Evolutionary conservation across 2,329 filamentous ascomycete species (phyloP), one percentile per base, ranked within the genome.

Genomic region (Diaporthe batatas): DNA sequence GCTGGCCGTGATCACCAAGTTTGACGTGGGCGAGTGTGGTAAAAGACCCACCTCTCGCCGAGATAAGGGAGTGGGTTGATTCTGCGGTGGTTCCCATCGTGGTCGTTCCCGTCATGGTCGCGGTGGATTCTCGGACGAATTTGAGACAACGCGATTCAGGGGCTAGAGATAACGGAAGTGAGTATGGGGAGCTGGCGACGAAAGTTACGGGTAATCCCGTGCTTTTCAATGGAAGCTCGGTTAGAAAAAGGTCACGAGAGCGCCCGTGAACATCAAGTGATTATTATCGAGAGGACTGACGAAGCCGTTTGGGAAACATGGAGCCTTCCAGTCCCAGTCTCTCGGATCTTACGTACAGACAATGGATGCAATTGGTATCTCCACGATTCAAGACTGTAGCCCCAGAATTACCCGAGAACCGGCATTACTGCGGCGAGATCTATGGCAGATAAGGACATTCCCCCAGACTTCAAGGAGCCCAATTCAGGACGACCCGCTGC

Each of bases 321-420:
- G 62, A 65, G 47, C 44, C 44, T 21, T 67, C 8, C 23, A 34
- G 62, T 51, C 62, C 62, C 62, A 67, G 39, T 29, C 53, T 36
- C 42, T 69, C 36, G 67, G 53, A 25, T 34, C 53, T 69, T 57
- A 58, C 67, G 67, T 69, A 69, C 53, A 70, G 67, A 8, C 67
- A 49, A 70, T 49, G 51, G 42, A 58, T 49, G 42, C 53, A 58
- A 70, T 58, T 57, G 55, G 53, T 49, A 47, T 70, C 39, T 70
- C 67, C 67, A 58, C 54, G 67, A 70, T 70, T 70, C 67, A 51
- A 51, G 34, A 47, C 29, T 29, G 44, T 5, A 44, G 42, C 64
- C 54, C 64, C 71, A 72, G 55, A 69, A 21, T 69, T 69, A 57
- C 64, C 71, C 71, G 57, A 14, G 71, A 54, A 51, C 71, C 36